These are phyloP conservation scores for Candida albicans DNA, from an alignment of 1,139 yeast species.

Conservation along the genomic window DNA sequence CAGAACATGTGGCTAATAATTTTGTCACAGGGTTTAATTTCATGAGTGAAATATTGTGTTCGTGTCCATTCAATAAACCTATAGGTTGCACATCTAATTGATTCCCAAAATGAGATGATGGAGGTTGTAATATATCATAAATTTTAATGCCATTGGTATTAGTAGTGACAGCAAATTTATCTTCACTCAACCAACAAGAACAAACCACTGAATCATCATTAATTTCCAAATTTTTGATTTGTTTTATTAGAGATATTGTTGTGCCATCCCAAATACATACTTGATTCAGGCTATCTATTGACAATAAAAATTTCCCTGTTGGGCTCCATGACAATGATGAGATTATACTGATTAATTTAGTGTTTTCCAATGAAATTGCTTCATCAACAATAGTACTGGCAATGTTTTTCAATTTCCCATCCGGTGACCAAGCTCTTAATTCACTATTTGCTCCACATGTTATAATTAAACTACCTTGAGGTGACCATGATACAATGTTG, in stretches of 20 bases:
- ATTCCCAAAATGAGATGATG: slow-evolving; percentile 12
- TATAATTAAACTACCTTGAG: slow-evolving; percentile 54
- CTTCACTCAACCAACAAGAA: slow-evolving; percentile 69
- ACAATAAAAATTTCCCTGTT: slow-evolving; percentile 36
- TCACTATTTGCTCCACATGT: slow-evolving; percentile 67
- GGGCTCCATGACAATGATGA: slow-evolving; percentile 36
- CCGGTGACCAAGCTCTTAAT: slow-evolving; percentile 65
- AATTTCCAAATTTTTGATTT: slow-evolving; percentile 17
- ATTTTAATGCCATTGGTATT: slow-evolving; percentile 56
- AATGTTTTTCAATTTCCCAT: slow-evolving; percentile 63
- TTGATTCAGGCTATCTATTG: slow-evolving; percentile 33
- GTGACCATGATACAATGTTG: slow-evolving; percentile 62
- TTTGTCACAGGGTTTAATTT: slow-evolving; percentile 52
- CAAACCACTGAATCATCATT: slow-evolving; percentile 28
- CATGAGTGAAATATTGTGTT: slow-evolving; percentile 57
- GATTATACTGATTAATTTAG: slow-evolving; percentile 17
- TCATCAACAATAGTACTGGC: slow-evolving; percentile 23
- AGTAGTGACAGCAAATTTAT: slow-evolving; percentile 71
- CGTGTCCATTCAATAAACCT: slow-evolving; percentile 71
- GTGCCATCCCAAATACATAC: slow-evolving; percentile 43
- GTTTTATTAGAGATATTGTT: slow-evolving; percentile 32
- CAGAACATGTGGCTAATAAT: slow-evolving; percentile 71
- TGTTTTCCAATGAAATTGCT: slow-evolving; percentile 11
- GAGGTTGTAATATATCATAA: slow-evolving; percentile 48
- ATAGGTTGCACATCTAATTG: slow-evolving; percentile 46